Evolutionary conservation across 2,329 filamentous ascomycete genomes (phyloP).

Genomic region (Talaromyces amestolkiae): DNA sequence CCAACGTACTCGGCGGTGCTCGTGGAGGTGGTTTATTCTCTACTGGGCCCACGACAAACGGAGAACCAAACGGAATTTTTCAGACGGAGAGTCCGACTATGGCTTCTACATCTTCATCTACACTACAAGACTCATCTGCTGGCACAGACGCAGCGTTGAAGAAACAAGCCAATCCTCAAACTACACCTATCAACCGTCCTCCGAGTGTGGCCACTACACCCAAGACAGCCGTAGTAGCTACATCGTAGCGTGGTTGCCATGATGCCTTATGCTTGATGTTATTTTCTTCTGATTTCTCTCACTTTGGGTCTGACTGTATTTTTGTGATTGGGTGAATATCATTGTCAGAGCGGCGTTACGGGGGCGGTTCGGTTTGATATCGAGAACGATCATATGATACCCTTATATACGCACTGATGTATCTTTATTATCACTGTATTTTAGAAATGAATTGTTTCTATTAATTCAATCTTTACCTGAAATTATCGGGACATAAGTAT

Average conservation of each 20-base stretch:
- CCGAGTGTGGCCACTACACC: slow-evolving; percentile 15
- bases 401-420: slow-evolving; percentile 21
- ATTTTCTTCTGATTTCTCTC: not conserved
- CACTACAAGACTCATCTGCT: slow-evolving; percentile 24
- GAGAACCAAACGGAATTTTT: slow-evolving; percentile 35
- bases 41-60: slow-evolving; percentile 32
- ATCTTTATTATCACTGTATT: slow-evolving; percentile 3
- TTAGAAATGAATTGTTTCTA: not conserved
- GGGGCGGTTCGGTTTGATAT: slow-evolving; percentile 11
- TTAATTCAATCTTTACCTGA: not conserved
- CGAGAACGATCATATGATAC: slow-evolving; percentile 33
- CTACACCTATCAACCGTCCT: slow-evolving; percentile 16
- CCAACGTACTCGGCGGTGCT: slow-evolving; percentile 55
- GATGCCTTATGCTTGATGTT: not conserved
- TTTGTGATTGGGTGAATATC: not conserved
- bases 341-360: slow-evolving; percentile 12
- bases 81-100: slow-evolving; percentile 30
- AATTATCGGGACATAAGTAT: not conserved
- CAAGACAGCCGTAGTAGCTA: slow-evolving; percentile 25
- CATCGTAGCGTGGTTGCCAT: slow-evolving; percentile 11
- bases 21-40: slow-evolving; percentile 48
- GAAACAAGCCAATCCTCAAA: slow-evolving; percentile 24
- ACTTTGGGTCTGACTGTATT: not conserved
- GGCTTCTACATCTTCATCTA: slow-evolving; percentile 21
- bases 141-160: slow-evolving; percentile 25